Base-by-base conservation (phyloP, 176 grass and related monocot genomes). In the Avena insularis region DNA sequence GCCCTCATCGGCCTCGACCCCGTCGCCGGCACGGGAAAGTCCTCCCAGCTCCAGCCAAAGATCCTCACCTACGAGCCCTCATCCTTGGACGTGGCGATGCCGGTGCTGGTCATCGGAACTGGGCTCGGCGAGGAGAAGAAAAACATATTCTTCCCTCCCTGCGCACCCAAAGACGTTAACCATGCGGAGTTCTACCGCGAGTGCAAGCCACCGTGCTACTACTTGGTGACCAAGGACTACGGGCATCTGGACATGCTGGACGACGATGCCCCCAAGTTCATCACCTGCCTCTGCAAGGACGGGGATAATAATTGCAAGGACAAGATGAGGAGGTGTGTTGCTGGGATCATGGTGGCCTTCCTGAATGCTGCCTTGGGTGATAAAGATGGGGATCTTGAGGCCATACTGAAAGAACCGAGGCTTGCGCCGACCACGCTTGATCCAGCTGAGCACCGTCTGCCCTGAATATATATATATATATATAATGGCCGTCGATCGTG, bases 241-340 rank as follows among this genome's bases (percentile, higher is more conserved):
- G 93, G 90, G 2, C 93, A 95, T 36, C 63, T 95, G 21, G 88
- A 92, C 69, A 83, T 95, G 85, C 73, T 95, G 17, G 82, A 92
- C 14, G 88, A 94, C 12, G 68, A 86, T 12, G 93, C 85, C 9
- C 76, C 86, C 0, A 72, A 65, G 65, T 54, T 90, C 13, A 20
- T 87, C n/a, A 90, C 85, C 60, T 90, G 87, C 77, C 0, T 85
- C 7, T 94, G 93, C 85, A 92, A 86, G 82, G 89, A 77, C 10
- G 93, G 90, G 35, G 36, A 38, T 38, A 75, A 87, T 12, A 21
- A 8, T 27, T 83, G 80, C 35, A 90, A 91, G 89, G 90, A 88
- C 36, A 51, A 71, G 23, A 94, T 92, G 93, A 68, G 93, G 82
- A 86, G 87, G 75, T 79, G 35, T 36, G 76, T 89, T 19, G 90